Percentiles rank a stretch among this genome's conserved stretches.
phyloP scores from a whole-genome alignment of 352 stramenopile species.

The Phytophthora colocasiae region DNA sequence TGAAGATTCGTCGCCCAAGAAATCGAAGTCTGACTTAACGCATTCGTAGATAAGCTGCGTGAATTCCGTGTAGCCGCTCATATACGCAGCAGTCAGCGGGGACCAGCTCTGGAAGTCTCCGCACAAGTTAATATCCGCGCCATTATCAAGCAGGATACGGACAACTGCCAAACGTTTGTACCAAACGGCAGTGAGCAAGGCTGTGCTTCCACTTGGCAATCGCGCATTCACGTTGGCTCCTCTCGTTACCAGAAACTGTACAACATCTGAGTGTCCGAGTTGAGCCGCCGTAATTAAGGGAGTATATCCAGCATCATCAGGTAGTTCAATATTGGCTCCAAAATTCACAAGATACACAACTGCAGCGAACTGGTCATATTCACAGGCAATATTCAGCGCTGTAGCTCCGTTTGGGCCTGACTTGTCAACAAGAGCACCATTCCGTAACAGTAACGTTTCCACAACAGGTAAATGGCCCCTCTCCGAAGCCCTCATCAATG shows the following conservation, averaged over 20 bases:
- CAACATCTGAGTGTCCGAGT: background rate
- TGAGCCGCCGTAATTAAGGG: background rate
- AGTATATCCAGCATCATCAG: background rate
- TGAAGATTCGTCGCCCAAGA: no score
- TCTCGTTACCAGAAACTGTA: background rate
- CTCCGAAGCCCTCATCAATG: background rate
- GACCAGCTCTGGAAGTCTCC: background rate
- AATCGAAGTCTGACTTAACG: no score
- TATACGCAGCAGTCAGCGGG: background rate
- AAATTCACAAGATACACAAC: background rate
- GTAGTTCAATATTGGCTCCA: background rate
- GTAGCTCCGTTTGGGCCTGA: background rate
- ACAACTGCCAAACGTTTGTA: background rate
- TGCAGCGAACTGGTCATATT: background rate
- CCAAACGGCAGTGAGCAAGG: background rate
- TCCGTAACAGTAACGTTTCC: background rate
- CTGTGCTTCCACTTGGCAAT: background rate
- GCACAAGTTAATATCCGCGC: background rate
- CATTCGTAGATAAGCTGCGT: background rate
- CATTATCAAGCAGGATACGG: background rate
- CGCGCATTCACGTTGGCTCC: background rate
- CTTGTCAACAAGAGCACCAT: background rate
- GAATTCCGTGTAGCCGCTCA: background rate
- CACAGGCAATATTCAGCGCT: background rate
- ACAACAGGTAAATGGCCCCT: background rate